Conservation (phyloP, 192 early-diverging fungal genomes). For the Helicostylum pulchrum region DNA sequence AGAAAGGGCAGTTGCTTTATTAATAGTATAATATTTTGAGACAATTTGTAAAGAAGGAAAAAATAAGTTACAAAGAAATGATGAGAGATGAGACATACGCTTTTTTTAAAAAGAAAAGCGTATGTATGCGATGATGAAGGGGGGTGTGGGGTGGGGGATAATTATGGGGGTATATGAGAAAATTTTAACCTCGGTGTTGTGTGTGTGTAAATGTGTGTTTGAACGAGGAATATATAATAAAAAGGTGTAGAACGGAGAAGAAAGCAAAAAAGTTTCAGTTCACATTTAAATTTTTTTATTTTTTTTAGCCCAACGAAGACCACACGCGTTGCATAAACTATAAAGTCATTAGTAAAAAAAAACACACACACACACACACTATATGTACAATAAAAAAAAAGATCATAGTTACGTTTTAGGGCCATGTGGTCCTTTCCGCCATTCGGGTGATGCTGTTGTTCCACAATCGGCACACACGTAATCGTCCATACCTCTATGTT, state of each 20-base stretch:
- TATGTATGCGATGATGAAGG: not conserved
- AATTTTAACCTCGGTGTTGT: not conserved
- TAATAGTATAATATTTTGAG: not conserved
- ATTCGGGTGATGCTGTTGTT: conserved; percentile 45
- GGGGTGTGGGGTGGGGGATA: no score
- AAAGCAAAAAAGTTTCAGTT: conserved; percentile 9
- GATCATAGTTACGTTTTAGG: conserved; percentile 39
- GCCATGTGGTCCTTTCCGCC: conserved; percentile 43
- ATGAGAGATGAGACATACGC: no score
- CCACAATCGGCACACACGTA: conserved; percentile 50
- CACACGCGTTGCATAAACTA: conserved; percentile 48
- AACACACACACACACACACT: no score
- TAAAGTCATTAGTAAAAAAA: conserved; percentile 11
- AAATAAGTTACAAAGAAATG: not conserved
- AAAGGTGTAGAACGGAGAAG: not conserved
- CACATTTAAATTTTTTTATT: conserved; percentile 26
- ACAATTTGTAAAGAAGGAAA: not conserved
- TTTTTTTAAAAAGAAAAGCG: not conserved
- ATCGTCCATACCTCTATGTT: conserved; percentile 31
- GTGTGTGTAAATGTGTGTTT: not conserved
- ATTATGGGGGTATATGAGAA: not conserved
- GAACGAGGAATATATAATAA: conserved; percentile 1
- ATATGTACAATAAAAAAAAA: not conserved
- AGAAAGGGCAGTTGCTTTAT: not conserved
- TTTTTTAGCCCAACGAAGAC: conserved; percentile 42